Percentiles rank a stretch among this genome's conserved stretches.
phyloP scores from a whole-genome alignment of 345 rosid species.

The Citropsis articulata region DNA sequence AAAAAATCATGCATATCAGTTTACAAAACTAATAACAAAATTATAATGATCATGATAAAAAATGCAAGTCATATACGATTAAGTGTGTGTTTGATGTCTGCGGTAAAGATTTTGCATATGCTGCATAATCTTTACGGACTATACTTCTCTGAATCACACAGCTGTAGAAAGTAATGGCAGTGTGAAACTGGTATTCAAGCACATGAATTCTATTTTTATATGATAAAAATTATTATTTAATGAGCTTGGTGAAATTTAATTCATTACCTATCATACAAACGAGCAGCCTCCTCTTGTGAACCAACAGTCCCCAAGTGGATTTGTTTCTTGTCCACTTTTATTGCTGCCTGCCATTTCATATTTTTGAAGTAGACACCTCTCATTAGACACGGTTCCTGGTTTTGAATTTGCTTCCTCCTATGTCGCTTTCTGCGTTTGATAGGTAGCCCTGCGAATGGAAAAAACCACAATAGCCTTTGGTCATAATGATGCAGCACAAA shows the following conservation, averaged over 20 bases:
- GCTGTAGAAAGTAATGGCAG: background rate
- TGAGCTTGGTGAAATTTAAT: background rate
- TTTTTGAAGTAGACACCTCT: constrained; percentile 98
- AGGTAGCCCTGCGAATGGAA: constrained; percentile 57
- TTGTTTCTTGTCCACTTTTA: constrained; percentile 94
- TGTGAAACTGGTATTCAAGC: background rate
- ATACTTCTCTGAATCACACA: background rate
- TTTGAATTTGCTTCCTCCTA: constrained; percentile 75
- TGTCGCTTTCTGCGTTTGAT: constrained; percentile 88
- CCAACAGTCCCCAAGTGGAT: constrained; percentile 94
- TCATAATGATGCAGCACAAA: constrained; percentile 7
- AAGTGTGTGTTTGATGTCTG: background rate
- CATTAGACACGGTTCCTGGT: constrained; percentile 93
- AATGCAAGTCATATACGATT: background rate
- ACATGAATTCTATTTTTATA: background rate
- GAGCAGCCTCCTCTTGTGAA: constrained; percentile 95
- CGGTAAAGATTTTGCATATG: background rate
- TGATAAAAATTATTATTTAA: background rate
- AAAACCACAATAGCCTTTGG: background rate
- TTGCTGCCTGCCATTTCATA: constrained; percentile 99
- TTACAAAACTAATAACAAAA: background rate
- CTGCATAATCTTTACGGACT: background rate
- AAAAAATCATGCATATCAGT: background rate
- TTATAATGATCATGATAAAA: background rate
- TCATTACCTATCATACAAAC: constrained; percentile 76